Conservation (phyloP, 148 eudicot genomes). For the Agrostemma githago region DNA sequence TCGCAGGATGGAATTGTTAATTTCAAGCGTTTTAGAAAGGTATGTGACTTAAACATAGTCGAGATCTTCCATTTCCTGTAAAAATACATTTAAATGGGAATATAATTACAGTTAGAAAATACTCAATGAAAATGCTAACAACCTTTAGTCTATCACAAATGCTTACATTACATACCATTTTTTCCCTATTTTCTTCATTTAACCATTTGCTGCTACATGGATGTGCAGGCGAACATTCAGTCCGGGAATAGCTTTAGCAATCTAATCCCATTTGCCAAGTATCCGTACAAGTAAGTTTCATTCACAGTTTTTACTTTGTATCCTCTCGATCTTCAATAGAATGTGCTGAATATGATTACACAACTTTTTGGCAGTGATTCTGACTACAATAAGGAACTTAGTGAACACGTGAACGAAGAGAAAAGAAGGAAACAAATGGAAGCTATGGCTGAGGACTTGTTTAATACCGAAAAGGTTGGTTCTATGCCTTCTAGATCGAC, state of each 20-base stretch:
- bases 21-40: slow-evolving; percentile 94
- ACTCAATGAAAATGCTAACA: neutral
- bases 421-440: slow-evolving; percentile 86
- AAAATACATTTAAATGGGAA: neutral
- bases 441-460: slow-evolving; percentile 87
- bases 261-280: slow-evolving; percentile 71
- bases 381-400: slow-evolving; percentile 62
- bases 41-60: slow-evolving; percentile 15
- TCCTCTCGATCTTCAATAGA: neutral
- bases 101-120: neutral
- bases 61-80: neutral
- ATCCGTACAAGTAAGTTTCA: slow-evolving; percentile 63
- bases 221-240: slow-evolving; percentile 43
- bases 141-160: neutral
- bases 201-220: slow-evolving; percentile 12
- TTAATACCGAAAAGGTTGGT: slow-evolving; percentile 65
- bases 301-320: neutral
- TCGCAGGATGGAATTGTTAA: slow-evolving; percentile 39
- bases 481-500: neutral
- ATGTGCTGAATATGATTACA: neutral
- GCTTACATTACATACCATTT: neutral
- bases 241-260: slow-evolving; percentile 80
- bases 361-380: slow-evolving; percentile 50
- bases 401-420: slow-evolving; percentile 68
- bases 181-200: neutral